Conservation (phyloP, 768 basidiomycete species). For the Xerocomellus chrysenteron region DNA sequence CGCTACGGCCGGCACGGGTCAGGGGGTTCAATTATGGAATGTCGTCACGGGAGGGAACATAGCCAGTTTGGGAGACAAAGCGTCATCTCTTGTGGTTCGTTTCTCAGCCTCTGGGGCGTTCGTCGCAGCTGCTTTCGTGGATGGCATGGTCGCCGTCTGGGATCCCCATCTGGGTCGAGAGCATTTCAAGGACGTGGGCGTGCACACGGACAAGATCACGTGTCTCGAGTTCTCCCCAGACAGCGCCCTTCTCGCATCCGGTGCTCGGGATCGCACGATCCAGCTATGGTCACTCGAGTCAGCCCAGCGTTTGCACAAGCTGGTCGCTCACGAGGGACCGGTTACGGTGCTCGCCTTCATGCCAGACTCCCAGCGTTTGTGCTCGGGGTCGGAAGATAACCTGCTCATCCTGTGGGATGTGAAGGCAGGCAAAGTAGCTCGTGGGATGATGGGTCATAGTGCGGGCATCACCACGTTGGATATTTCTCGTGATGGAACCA, state of each 20-base stretch:
- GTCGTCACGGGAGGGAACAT: constrained; percentile 11
- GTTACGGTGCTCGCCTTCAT: constrained; percentile 15
- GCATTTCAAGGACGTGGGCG: constrained; percentile 3
- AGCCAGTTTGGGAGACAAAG: constrained; percentile 8
- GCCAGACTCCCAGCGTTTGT: constrained; percentile 11
- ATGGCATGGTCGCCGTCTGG: constrained; percentile 10
- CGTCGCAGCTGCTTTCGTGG: constrained; percentile 8
- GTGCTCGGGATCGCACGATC: constrained; percentile 8
- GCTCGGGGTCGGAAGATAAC: constrained; percentile 20
- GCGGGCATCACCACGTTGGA: constrained; percentile 9
- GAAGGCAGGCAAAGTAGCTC: background rate
- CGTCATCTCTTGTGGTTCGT: constrained; percentile 7
- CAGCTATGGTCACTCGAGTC: constrained; percentile 17
- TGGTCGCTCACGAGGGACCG: constrained; percentile 8
- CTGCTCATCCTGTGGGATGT: constrained; percentile 18
- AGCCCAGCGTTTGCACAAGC: background rate
- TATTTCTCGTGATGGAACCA: constrained; percentile 16
- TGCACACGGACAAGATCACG: constrained; percentile 3
- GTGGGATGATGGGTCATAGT: constrained; percentile 19
- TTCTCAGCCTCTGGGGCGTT: constrained; percentile 13
- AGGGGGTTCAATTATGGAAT: constrained; percentile 19
- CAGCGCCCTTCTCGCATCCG: constrained; percentile 7
- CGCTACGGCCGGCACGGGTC: constrained; percentile 8
- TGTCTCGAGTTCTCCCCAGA: constrained; percentile 14
- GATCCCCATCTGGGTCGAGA: constrained; percentile 14